Evolutionary conservation across 179 eudicot genomes (phyloP), one percentile per base, ranked within the genome.

Genomic region (Silene noctiflora): DNA sequence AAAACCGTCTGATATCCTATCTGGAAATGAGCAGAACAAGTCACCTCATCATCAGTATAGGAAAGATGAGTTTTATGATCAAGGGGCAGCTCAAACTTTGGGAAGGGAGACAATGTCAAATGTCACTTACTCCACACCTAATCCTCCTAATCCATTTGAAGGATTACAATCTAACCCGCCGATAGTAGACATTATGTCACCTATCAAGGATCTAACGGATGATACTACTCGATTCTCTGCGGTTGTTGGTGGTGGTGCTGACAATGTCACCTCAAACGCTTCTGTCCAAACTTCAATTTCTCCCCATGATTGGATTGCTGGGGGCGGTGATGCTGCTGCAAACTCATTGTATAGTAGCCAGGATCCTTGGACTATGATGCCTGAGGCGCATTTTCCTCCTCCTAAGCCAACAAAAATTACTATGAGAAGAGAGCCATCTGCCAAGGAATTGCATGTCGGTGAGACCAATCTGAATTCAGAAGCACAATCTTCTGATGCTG

Each of bases 361-460:
- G 82, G 98, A 94, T 83, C 95, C 97, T 68, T 94, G 97, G 96
- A 86, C 77, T 83, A 79, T 91, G 79, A 80, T 71, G n/a, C 83
- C 82, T 69, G 97, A 91, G 60, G 22, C 88, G 33, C 97, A 88
- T 63, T 85, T 83, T 6, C 94, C 97, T 66, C 97, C 95, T 72
- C 98, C 98, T 48, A 87, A 76, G 78, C 96, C 96, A 74, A 81
- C 73, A 78, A 89, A 86, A 78, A 71, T 88, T 61, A 78, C 84
- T 63, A 65, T 80, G 22, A 87, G 83, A 74, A 87, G 81, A 78
- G 96, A 89, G 53, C 78, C 81, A 71, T 78, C 81, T 46, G 87
- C 77, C 48, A 61, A 76, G 60, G 94, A 88, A 75, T 73, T 88
- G 82, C 81, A 75, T 71, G 74, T 69, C 69, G 85, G 73, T 69